Evolutionary conservation across 2,329 filamentous ascomycete genomes (phyloP).

Genomic region (Didymella pomorum): DNA sequence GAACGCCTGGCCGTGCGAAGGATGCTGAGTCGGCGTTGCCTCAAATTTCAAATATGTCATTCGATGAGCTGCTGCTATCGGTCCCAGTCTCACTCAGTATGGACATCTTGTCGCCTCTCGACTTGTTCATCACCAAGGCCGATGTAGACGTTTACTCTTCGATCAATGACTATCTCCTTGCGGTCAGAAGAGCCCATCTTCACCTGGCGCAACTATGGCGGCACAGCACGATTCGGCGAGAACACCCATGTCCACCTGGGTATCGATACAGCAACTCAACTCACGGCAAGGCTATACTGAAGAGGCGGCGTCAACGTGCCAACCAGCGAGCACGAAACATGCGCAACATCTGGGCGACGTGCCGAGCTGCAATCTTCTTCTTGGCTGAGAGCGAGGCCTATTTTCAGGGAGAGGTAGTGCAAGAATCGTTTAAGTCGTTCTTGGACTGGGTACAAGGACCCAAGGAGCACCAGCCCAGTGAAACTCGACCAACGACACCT

Average conservation of each 20-base stretch:
- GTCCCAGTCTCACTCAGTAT: constrained; percentile 75
- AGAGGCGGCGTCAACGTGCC: constrained; percentile 69
- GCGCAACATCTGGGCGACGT: constrained; percentile 88
- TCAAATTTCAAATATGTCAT: constrained; percentile 61
- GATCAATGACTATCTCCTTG: constrained; percentile 88
- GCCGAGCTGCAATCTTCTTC: constrained; percentile 86
- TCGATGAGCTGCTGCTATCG: constrained; percentile 83
- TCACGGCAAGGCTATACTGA: constrained; percentile 67
- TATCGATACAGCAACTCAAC: constrained; percentile 69
- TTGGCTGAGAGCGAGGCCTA: constrained; percentile 87
- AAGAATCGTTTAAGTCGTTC: constrained; percentile 81
- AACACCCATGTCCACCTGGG: constrained; percentile 75
- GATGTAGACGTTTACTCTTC: constrained; percentile 82
- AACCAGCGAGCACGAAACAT: constrained; percentile 70
- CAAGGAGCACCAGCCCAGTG: constrained; percentile 11
- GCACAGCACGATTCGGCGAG: constrained; percentile 77
- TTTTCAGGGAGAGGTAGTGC: constrained; percentile 87
- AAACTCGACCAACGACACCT: constrained; percentile 15
- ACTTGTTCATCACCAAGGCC: constrained; percentile 80
- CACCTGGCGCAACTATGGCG: constrained; percentile 88
- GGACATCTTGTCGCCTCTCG: constrained; percentile 78
- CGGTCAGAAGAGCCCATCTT: constrained; percentile 84
- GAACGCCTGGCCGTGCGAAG: constrained; percentile 52
- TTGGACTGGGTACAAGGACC: constrained; percentile 71
- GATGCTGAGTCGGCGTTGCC: constrained; percentile 43